Evolutionary conservation across 192 early-diverging fungal genomes (phyloP).

Genomic region (Coemansia sp.): DNA sequence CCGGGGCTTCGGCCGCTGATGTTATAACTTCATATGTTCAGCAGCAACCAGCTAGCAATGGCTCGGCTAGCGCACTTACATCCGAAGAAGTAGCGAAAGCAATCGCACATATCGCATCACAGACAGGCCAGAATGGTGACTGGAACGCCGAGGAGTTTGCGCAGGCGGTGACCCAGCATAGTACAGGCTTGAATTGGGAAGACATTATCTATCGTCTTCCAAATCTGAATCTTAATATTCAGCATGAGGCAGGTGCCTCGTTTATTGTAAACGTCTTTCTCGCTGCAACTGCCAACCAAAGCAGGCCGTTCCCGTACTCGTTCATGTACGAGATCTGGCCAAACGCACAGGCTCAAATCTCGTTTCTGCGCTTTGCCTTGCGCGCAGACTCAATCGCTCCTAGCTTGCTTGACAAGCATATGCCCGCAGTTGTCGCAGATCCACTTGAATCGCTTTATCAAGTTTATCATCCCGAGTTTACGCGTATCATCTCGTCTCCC

Average conservation of each 20-base stretch:
- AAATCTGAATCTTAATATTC: constrained; percentile 25
- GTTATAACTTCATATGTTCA: constrained; percentile 24
- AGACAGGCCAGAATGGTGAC: constrained; percentile 9
- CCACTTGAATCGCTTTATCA: constrained; percentile 49
- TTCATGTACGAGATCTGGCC: constrained; percentile 54
- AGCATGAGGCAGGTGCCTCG: constrained; percentile 34
- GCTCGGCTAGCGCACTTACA: constrained; percentile 6
- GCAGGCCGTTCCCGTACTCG: constrained; percentile 45
- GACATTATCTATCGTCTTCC: constrained; percentile 49
- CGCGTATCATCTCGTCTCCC: constrained; percentile 43
- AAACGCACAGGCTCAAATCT: constrained; percentile 38
- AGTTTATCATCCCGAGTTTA: constrained; percentile 41
- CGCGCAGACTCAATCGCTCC: constrained; percentile 19
- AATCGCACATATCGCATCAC: constrained; percentile 41
- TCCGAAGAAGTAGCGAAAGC: constrained; percentile 40
- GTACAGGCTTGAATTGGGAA: constrained; percentile 42
- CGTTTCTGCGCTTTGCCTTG: constrained; percentile 39
- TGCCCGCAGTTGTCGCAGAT: constrained; percentile 37
- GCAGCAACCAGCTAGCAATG: background rate
- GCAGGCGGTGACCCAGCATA: constrained; percentile 21
- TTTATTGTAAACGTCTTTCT: constrained; percentile 40
- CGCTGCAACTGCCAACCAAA: constrained; percentile 35
- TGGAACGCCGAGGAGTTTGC: constrained; percentile 40
- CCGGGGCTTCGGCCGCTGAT: constrained; percentile 27
- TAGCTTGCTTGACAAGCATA: constrained; percentile 44